Evolutionary conservation across 1,139 yeast species (phyloP), one percentile per base, ranked within the genome.

Genomic region (Saccharomyces hybrid): DNA sequence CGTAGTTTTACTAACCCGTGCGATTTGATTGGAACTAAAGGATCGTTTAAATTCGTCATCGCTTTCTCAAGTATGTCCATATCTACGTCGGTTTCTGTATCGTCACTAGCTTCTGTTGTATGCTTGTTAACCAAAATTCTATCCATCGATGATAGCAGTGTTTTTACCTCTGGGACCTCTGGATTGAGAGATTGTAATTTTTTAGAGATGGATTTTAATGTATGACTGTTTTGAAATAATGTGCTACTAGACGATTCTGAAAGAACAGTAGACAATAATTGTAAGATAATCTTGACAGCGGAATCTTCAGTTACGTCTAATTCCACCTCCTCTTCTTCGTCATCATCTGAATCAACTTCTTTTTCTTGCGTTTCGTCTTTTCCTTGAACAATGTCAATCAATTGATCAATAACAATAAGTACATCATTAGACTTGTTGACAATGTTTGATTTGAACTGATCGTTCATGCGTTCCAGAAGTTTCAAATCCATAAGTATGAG

Each of bases 1-100:
- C 90, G 75, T 16, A 91, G 70, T 28, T 86, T 71, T 60, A 80
- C 81, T 19, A 93, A 72, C 0, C 97, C 99, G 68, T 88, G 93
- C 0, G 96, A 98, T 55, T 91, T 75, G 2, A 90, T 81, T 0
- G 98, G 97, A 1, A 88, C 84, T 55, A 86, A 72, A 0, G 93
- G 88, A 68, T 91, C 97, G 56, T 82, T 83, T 51, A 93, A 71
- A 55, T 84, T 80, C 0, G 79, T 75, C 46, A 88, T 72, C 0
- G 96, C 96, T 46, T 81, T 73, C 16, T 78, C 76, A 51, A 77
- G 64, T 0, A 64, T 51, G 11, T 64, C 68, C 16, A 62, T 63
- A 49, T 81, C 78, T 14, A 64, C 59, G 7, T 68, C 67, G 6
- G 56, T 52, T 12, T 53, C 53, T 21, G 51, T 56, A 2, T 58